phyloP scores from a whole-genome alignment of 2,329 filamentous ascomycete genomes.

The Camillea tinctor region DNA sequence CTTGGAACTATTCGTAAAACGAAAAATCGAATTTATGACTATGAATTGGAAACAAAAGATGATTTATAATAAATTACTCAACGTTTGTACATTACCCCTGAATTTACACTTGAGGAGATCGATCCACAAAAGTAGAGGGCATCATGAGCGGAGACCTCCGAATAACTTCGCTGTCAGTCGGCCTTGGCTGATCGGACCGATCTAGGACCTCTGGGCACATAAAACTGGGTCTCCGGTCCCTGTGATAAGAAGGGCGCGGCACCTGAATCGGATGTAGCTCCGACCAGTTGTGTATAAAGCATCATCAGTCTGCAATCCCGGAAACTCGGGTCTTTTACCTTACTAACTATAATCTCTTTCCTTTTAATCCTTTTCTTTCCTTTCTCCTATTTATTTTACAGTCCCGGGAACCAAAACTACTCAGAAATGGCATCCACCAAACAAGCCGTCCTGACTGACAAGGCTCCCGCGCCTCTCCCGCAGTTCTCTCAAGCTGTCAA shows the following conservation, averaged over 20 bases:
- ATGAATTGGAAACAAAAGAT: no score
- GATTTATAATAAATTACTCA: no score
- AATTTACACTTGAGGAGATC: no score
- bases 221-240: not conserved
- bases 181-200: not conserved
- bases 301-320: not conserved
- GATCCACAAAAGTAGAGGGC: no score
- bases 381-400: no score
- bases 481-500: conserved; percentile 62
- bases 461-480: conserved; percentile 51
- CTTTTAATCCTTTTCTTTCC: no score
- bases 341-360: no score
- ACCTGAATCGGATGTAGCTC: not conserved
- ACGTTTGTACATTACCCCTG: no score
- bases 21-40: no score
- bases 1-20: no score
- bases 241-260: not conserved
- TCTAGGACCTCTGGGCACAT: not conserved
- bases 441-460: conserved; percentile 40
- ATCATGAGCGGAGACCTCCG: not conserved
- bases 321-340: not conserved
- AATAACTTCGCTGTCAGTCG: not conserved
- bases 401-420: no score
- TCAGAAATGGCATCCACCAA: conserved; percentile 14
- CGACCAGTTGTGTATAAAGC: not conserved